phyloP scores from a whole-genome alignment of 139 green algal species.

The Chara braunii region DNA sequence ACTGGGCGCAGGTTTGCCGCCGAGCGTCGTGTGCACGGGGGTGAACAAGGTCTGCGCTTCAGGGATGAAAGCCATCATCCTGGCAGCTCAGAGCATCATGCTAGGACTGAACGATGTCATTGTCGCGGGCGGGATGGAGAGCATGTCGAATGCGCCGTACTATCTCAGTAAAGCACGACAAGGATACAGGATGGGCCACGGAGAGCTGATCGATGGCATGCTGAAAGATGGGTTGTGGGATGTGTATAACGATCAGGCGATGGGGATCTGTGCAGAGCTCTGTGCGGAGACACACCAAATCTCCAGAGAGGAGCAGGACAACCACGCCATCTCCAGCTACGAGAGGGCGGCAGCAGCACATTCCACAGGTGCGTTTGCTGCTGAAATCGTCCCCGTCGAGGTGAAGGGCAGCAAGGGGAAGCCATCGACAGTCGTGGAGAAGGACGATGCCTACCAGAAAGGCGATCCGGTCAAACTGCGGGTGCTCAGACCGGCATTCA shows the following conservation, averaged over 20 bases:
- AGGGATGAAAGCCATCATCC: constrained; percentile 56
- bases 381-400: constrained; percentile 56
- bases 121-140: constrained; percentile 81
- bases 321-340: constrained; percentile 57
- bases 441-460: constrained; percentile 43
- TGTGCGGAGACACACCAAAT: constrained; percentile 59
- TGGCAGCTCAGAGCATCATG: constrained; percentile 68
- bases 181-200: constrained; percentile 59
- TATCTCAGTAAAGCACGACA: constrained; percentile 56
- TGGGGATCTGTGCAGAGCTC: constrained; percentile 73
- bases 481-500: constrained; percentile 66
- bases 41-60: constrained; percentile 82
- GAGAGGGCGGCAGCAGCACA: constrained; percentile 47
- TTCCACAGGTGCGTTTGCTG: constrained; percentile 37
- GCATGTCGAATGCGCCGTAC: constrained; percentile 81
- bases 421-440: constrained; percentile 2
- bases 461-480: constrained; percentile 61
- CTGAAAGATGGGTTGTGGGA: constrained; percentile 69
- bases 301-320: constrained; percentile 50
- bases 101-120: constrained; percentile 55
- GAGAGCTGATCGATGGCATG: constrained; percentile 44
- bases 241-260: constrained; percentile 66
- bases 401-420: constrained; percentile 23
- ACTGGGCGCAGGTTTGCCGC: constrained; percentile 62
- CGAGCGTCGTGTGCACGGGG: constrained; percentile 58